Evolutionary conservation across 1,284 basidiomycete genomes (phyloP), one percentile per base, ranked within the genome.

Genomic region (Ganoderma lingzhi): DNA sequence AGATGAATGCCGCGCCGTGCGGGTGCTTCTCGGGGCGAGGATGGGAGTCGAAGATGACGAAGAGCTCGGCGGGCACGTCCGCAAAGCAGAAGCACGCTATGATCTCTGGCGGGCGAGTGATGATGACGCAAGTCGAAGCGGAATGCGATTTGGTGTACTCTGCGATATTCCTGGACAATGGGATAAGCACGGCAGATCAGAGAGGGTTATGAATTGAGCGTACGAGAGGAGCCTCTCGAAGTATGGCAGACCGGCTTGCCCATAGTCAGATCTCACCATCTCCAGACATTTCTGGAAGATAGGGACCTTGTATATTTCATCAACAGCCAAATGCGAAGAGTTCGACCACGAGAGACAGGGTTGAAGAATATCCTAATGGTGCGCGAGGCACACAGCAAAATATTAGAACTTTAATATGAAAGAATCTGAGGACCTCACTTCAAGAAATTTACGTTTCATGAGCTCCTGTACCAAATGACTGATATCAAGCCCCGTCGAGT

Each of bases 31-130:
- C 58, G 0, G 84, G 82, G n/a, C 89, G 85, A 19, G 87, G 82
- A 74, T 91, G 91, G 1, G 89, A 88, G 77, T 92, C 90, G 70
- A 92, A 91, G 56, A 91, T 79, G 60, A 87, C 82, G 72, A 87
- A 91, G 15, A 87, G 67, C 14, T 78, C 75, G 41, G 64, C 71
- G 3, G 71, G 68, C 8, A 75, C 55, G 30, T 79, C 74, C 28
- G 80, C 77, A 60, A 90, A 81, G 70, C 85, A 87, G 71, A 90
- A 76, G 74, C 88, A 87, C 28, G 84, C 82, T 35, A 92, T 78
- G 66, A 91, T 90, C 76, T 92, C 91, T 0, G 91, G 91, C 42
- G 91, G 89, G 28, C 90, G 88, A 0, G 90, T 92, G 68, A 92
- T 88, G 66, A 92, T 82, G 35, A 65, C 68, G 56, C 75, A 74